Evolutionary conservation across 2,329 filamentous ascomycete genomes (phyloP).

Genomic region (Fusarium humuli): DNA sequence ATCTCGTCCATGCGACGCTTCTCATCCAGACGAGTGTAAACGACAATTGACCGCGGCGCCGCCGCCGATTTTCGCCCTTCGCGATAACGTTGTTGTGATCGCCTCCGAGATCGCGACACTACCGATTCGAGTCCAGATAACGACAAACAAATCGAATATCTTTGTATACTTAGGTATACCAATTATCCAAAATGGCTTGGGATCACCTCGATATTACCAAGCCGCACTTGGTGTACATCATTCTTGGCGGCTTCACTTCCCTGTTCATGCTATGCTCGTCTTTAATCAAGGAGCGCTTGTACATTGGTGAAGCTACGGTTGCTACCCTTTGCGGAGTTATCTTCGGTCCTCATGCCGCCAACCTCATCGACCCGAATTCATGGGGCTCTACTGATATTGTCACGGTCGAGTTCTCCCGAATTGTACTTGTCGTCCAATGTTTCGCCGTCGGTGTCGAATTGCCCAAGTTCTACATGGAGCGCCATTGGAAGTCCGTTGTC

Average conservation of each 20-base stretch:
- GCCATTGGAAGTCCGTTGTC: slow-evolving; percentile 92
- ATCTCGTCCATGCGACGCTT: slow-evolving; percentile 14
- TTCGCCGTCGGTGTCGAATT: slow-evolving; percentile 92
- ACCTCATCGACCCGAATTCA: slow-evolving; percentile 78
- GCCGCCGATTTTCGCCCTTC: slow-evolving; percentile 34
- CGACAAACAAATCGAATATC: slow-evolving; percentile 19
- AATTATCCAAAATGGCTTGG: slow-evolving; percentile 72
- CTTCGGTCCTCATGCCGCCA: slow-evolving; percentile 86
- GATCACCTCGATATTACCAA: slow-evolving; percentile 86
- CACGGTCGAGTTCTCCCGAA: slow-evolving; percentile 88
- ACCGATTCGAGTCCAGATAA: slow-evolving; percentile 11
- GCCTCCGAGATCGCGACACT: slow-evolving; percentile 33
- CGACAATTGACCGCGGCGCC: slow-evolving; percentile 39
- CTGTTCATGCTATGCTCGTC: slow-evolving; percentile 99
- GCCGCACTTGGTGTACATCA: slow-evolving; percentile 98
- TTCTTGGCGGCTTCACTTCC: slow-evolving; percentile 95
- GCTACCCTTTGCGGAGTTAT: slow-evolving; percentile 89
- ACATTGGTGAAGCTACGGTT: slow-evolving; percentile 98
- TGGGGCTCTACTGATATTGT: slow-evolving; percentile 90
- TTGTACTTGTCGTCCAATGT: slow-evolving; percentile 91
- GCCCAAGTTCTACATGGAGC: slow-evolving; percentile 96
- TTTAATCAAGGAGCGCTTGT: slow-evolving; percentile 97
- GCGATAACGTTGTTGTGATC: slow-evolving; percentile 29
- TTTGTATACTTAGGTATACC: slow-evolving; percentile 14
- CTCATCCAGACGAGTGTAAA: slow-evolving; percentile 21